Evolutionary conservation across 768 basidiomycete species (phyloP).

Genomic region (Pleurotus pulmonarius): DNA sequence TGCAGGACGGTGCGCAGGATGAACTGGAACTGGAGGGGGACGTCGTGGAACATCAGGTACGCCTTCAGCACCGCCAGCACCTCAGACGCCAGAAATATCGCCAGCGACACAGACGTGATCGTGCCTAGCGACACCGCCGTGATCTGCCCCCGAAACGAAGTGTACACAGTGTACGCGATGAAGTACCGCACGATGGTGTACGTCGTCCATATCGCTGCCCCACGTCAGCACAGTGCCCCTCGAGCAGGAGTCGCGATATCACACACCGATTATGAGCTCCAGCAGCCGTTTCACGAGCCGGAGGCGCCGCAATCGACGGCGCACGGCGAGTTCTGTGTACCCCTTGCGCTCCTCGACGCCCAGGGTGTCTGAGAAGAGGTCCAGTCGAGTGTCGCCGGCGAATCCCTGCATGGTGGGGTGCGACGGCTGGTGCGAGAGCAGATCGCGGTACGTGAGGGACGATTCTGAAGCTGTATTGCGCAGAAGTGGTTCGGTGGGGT

Average conservation of each 20-base stretch:
- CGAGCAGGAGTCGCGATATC: background rate
- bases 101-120: slow-evolving; percentile 36
- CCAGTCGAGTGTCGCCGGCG: slow-evolving; percentile 18
- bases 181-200: slow-evolving; percentile 68
- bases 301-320: slow-evolving; percentile 25
- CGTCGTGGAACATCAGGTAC: slow-evolving; percentile 26
- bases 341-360: slow-evolving; percentile 24
- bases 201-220: slow-evolving; percentile 47
- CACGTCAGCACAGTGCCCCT: slow-evolving; percentile 23
- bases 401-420: slow-evolving; percentile 17
- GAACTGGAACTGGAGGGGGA: slow-evolving; percentile 27
- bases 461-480: slow-evolving; percentile 24
- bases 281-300: slow-evolving; percentile 23
- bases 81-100: slow-evolving; percentile 31
- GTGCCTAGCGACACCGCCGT: slow-evolving; percentile 48
- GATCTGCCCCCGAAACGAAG: slow-evolving; percentile 34
- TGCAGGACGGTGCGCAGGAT: slow-evolving; percentile 29
- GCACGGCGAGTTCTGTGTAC: slow-evolving; percentile 18
- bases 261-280: slow-evolving; percentile 36
- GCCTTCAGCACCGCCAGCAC: slow-evolving; percentile 37
- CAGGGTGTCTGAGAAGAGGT: slow-evolving; percentile 22
- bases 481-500: slow-evolving; percentile 42
- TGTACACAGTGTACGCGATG: slow-evolving; percentile 47
- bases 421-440: slow-evolving; percentile 27
- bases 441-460: slow-evolving; percentile 26